Conservation (phyloP, 2,329 filamentous ascomycete genomes). For the Macrophomina tecta region DNA sequence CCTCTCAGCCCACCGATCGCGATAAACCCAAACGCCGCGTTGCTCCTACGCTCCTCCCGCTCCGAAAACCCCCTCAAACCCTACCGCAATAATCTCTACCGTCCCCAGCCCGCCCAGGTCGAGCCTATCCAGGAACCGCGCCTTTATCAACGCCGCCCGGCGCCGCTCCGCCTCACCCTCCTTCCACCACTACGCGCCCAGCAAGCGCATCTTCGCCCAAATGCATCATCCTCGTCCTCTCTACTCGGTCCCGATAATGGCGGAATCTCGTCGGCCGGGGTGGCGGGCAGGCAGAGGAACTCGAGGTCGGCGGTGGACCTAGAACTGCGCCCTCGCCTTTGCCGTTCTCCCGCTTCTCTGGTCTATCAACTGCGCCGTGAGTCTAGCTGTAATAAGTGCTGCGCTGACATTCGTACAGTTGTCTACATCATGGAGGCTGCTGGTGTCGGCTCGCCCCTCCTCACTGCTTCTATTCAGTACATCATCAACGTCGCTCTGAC, state of each 20-base stretch:
- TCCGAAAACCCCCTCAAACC: not conserved
- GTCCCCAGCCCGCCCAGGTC: not conserved
- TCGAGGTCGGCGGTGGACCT: constrained; percentile 37
- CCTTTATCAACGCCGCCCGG: not conserved
- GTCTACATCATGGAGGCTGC: constrained; percentile 47
- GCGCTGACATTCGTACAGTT: constrained; percentile 9
- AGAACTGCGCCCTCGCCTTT: constrained; percentile 57
- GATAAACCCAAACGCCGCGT: constrained; percentile 4
- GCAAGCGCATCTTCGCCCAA: not conserved
- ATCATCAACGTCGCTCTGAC: constrained; percentile 64
- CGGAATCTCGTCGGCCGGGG: not conserved
- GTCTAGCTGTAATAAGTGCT: not conserved
- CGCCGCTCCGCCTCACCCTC: not conserved
- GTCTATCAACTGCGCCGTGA: no score
- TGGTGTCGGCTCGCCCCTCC: constrained; percentile 53
- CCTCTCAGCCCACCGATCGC: no score
- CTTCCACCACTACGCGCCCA: not conserved
- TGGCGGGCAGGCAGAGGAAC: constrained; percentile 1
- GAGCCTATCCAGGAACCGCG: no score
- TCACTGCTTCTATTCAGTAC: constrained; percentile 62
- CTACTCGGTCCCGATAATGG: not conserved
- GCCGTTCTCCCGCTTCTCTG: constrained; percentile 53
- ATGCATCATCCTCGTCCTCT: not conserved
- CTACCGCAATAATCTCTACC: not conserved
- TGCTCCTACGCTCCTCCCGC: no score